Conservation (phyloP, 495 filamentous ascomycete genomes). For the Tetracladium setigerum region DNA sequence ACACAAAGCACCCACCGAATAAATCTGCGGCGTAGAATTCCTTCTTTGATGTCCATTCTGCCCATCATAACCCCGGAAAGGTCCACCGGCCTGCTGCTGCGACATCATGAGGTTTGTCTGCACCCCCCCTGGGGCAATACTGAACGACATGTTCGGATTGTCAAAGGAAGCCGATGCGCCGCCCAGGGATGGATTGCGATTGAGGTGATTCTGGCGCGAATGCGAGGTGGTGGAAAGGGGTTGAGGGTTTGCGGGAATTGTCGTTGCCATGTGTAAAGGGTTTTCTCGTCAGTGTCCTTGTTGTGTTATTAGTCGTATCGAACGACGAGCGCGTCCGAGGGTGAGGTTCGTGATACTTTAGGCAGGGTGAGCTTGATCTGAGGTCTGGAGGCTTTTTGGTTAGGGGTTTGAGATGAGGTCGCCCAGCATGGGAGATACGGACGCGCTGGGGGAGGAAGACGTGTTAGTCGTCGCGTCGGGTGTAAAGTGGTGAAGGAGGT, state of each 20-base stretch:
- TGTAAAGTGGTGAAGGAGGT: no score
- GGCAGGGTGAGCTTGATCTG: no score
- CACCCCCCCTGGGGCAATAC: constrained; percentile 23
- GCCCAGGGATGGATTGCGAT: constrained; percentile 8
- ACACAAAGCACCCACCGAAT: constrained; percentile 49
- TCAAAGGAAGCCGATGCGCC: constrained; percentile 2
- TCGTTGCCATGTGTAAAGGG: no score
- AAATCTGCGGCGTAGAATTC: constrained; percentile 64
- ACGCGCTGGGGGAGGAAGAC: constrained; percentile 13
- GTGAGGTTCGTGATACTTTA: no score
- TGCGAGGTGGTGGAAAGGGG: constrained; percentile 14
- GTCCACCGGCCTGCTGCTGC: constrained; percentile 13
- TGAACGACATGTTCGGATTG: constrained; percentile 22
- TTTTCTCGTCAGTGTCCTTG: no score
- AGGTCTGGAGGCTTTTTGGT: no score
- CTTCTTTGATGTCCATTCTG: constrained; percentile 30
- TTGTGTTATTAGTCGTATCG: no score
- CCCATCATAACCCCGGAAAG: constrained; percentile 19
- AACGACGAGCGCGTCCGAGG: no score
- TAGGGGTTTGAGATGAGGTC: no score
- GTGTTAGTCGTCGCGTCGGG: constrained; percentile 15
- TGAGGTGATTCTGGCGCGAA: constrained; percentile 14
- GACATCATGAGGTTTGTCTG: constrained; percentile 18
- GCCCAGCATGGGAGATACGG: no score
- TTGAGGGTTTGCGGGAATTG: constrained; percentile 16